Evolutionary conservation across 306 rosid genomes (phyloP).

Genomic region (Luffa aegyptiaca): DNA sequence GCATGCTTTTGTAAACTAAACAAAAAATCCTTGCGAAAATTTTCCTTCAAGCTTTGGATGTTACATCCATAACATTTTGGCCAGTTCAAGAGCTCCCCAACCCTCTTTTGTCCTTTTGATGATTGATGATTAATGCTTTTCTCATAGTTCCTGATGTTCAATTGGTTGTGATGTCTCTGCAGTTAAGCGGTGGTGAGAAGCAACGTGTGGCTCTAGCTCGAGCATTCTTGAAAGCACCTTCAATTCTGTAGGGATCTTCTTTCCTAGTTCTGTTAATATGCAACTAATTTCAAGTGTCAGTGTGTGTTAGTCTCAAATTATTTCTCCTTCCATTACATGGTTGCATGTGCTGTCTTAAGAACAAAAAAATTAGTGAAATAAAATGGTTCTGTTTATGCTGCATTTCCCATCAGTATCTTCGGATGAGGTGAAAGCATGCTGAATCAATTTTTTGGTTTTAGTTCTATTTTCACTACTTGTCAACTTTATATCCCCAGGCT

Average conservation of each 20-base stretch:
- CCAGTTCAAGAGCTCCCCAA: background rate
- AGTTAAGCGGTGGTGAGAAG: conserved; percentile 98
- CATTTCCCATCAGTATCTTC: background rate
- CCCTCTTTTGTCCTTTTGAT: background rate
- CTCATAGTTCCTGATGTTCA: conserved; percentile 6
- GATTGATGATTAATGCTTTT: background rate
- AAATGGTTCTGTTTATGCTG: background rate
- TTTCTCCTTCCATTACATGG: background rate
- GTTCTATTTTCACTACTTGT: background rate
- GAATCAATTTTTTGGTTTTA: background rate
- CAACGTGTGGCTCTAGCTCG: conserved; percentile 98
- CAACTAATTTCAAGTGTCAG: background rate
- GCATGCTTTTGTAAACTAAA: background rate
- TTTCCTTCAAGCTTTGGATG: background rate
- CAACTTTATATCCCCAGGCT: conserved; percentile 34
- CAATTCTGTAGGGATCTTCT: conserved; percentile 57
- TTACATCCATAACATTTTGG: background rate
- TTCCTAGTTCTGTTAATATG: background rate
- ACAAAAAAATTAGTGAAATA: background rate
- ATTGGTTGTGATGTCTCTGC: conserved; percentile 24
- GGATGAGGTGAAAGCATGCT: conserved; percentile 1
- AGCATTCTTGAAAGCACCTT: conserved; percentile 86
- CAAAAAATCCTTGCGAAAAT: background rate
- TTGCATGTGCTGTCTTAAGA: background rate
- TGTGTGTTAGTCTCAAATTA: conserved; percentile 1